These are phyloP conservation scores for Alternaria dauci DNA, from an alignment of 2,329 filamentous ascomycete genomes.

Conservation along the genomic window DNA sequence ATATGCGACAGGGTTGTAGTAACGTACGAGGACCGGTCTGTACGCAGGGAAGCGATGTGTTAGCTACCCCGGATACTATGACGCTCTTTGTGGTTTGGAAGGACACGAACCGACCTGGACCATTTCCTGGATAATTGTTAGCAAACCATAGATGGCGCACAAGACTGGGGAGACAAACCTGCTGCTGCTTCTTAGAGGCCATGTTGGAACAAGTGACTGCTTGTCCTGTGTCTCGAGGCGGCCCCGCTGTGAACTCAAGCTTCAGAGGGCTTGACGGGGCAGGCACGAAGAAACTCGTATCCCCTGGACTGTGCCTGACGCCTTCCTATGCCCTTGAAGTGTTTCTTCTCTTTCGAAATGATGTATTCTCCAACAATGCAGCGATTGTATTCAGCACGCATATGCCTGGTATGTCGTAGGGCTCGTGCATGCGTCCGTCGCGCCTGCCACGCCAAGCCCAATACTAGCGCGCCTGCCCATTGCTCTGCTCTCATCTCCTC, in stretches of 20 bases:
- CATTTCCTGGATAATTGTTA: slow-evolving; percentile 78
- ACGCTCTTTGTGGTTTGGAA: slow-evolving; percentile 32
- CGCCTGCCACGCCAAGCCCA: slow-evolving; percentile 33
- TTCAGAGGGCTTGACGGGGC: slow-evolving; percentile 15
- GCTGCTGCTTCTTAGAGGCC: slow-evolving; percentile 60
- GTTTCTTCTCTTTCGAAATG: neutral
- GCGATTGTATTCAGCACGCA: neutral
- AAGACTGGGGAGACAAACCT: slow-evolving; percentile 34
- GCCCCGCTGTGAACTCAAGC: slow-evolving; percentile 30
- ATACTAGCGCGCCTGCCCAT: slow-evolving; percentile 19
- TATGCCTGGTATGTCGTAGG: neutral
- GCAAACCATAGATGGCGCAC: slow-evolving; percentile 15
- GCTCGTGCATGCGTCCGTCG: slow-evolving; percentile 16
- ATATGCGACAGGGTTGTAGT: neutral
- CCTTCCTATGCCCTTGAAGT: neutral
- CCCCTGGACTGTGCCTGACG: neutral
- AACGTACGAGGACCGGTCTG: slow-evolving; percentile 52
- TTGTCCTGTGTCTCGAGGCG: slow-evolving; percentile 10
- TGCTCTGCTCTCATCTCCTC: slow-evolving; percentile 33
- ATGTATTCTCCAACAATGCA: neutral
- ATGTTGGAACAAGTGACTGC: slow-evolving; percentile 37
- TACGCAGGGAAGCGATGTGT: slow-evolving; percentile 37
- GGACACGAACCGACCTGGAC: slow-evolving; percentile 92
- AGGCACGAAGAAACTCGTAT: slow-evolving; percentile 1
- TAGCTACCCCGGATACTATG: slow-evolving; percentile 48